These are phyloP conservation scores for Phyllosticta ampelicida DNA, from an alignment of 2,329 filamentous ascomycete species.

Conservation along the genomic window DNA sequence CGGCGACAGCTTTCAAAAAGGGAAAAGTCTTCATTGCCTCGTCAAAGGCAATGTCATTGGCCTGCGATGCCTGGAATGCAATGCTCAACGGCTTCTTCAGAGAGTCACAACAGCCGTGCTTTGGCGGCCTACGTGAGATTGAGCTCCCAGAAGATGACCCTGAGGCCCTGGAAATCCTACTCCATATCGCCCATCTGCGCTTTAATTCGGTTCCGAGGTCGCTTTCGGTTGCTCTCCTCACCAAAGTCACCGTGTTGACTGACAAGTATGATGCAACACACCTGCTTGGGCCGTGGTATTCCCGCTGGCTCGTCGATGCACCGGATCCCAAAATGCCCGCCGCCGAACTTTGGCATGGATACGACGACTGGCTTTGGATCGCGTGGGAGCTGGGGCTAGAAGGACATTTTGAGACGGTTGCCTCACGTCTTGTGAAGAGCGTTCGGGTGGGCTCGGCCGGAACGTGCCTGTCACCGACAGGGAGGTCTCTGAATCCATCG, in stretches of 20 bases:
- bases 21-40: neutral
- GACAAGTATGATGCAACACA: slow-evolving; percentile 19
- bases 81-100: slow-evolving; percentile 14
- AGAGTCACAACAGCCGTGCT: neutral
- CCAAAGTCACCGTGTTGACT: slow-evolving; percentile 19
- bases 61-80: slow-evolving; percentile 16
- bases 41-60: slow-evolving; percentile 11
- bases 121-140: neutral
- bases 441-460: neutral
- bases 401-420: neutral
- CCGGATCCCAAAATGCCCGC: too few relatives aligned
- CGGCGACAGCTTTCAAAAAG: neutral
- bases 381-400: slow-evolving; percentile 17
- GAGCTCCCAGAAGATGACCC: neutral
- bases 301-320: slow-evolving; percentile 15
- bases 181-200: neutral
- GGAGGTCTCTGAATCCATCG: neutral
- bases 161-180: neutral
- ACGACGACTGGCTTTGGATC: slow-evolving; percentile 20
- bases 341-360: slow-evolving; percentile 12
- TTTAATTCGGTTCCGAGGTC: neutral
- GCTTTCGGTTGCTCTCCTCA: slow-evolving; percentile 19
- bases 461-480: too few relatives aligned
- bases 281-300: slow-evolving; percentile 24
- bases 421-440: neutral